These are phyloP conservation scores for Elongisporangium prolatum DNA, from an alignment of 352 stramenopile species.

Conservation along the genomic window DNA sequence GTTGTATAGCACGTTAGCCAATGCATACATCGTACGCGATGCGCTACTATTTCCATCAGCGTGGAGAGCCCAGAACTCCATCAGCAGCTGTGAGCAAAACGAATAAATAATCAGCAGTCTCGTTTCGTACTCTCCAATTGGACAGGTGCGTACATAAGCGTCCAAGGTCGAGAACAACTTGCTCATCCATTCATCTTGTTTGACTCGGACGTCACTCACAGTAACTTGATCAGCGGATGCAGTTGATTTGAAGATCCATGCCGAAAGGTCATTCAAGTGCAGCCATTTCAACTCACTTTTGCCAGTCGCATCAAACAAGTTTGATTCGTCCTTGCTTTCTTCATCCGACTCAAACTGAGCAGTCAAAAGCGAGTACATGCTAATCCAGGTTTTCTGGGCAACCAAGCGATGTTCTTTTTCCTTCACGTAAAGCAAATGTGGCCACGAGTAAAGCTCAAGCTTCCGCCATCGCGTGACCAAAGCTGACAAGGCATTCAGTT, in stretches of 20 bases:
- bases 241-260: conserved; percentile 59
- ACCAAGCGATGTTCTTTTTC: conserved; percentile 69
- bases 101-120: conserved; percentile 88
- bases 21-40: conserved; percentile 35
- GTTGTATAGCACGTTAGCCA: conserved; percentile 90
- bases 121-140: conserved; percentile 90
- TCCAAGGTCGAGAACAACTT: conserved; percentile 89
- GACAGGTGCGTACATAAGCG: conserved; percentile 85
- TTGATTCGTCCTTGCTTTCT: conserved; percentile 8
- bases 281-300: conserved; percentile 48
- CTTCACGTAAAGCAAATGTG: conserved; percentile 89
- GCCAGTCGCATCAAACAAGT: conserved; percentile 1
- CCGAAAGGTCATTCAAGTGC: conserved; percentile 48
- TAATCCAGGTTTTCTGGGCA: conserved; percentile 85
- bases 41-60: conserved; percentile 2
- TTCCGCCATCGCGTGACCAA: conserved; percentile 98
- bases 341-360: conserved; percentile 62
- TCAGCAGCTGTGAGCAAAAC: conserved; percentile 82
- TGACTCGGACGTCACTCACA: conserved; percentile 1
- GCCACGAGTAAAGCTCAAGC: conserved; percentile 98
- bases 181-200: conserved; percentile 65
- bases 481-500: conserved; percentile 89
- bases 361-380: conserved; percentile 85
- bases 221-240: conserved; percentile 3
- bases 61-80: conserved; percentile 46